phyloP scores from a whole-genome alignment of 768 basidiomycete genomes.

The Gyrodon lividus region DNA sequence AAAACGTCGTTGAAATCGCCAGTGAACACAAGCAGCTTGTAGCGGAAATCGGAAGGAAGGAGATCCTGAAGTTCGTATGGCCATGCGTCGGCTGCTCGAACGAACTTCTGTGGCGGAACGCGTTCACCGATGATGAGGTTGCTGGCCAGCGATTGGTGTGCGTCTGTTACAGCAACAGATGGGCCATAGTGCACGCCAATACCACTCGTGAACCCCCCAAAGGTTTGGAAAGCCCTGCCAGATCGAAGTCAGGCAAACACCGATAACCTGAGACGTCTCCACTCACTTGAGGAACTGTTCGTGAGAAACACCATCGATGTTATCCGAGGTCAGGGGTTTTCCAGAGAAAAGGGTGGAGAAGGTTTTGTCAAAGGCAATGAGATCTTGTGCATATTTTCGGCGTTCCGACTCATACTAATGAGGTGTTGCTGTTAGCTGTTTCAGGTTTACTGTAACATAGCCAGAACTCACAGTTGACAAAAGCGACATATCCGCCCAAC shows the following conservation, averaged over 20 bases:
- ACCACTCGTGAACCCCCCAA: conserved; percentile 46
- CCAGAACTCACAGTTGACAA: conserved; percentile 42
- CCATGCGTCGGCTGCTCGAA: conserved; percentile 46
- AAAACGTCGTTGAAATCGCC: conserved; percentile 34
- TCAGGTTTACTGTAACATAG: neutral
- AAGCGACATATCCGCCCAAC: conserved; percentile 44
- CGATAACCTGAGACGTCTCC: neutral
- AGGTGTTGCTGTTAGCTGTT: neutral
- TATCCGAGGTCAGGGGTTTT: conserved; percentile 42
- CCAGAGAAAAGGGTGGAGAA: conserved; percentile 54
- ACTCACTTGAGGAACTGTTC: conserved; percentile 46
- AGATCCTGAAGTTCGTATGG: conserved; percentile 51
- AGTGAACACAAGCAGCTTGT: conserved; percentile 47
- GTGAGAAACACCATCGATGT: conserved; percentile 38
- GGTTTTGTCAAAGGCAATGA: conserved; percentile 53
- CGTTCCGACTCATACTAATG: conserved; percentile 53
- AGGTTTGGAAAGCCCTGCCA: conserved; percentile 42
- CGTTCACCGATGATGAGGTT: conserved; percentile 50
- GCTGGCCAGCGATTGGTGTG: conserved; percentile 37
- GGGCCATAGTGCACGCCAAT: conserved; percentile 50
- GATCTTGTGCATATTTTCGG: conserved; percentile 50
- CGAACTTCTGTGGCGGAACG: conserved; percentile 45
- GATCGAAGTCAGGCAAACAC: neutral
- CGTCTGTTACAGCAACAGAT: conserved; percentile 36
- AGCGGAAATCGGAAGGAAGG: conserved; percentile 46